Conservation (phyloP, 768 basidiomycete genomes). For the Mycena albidolilacea region DNA sequence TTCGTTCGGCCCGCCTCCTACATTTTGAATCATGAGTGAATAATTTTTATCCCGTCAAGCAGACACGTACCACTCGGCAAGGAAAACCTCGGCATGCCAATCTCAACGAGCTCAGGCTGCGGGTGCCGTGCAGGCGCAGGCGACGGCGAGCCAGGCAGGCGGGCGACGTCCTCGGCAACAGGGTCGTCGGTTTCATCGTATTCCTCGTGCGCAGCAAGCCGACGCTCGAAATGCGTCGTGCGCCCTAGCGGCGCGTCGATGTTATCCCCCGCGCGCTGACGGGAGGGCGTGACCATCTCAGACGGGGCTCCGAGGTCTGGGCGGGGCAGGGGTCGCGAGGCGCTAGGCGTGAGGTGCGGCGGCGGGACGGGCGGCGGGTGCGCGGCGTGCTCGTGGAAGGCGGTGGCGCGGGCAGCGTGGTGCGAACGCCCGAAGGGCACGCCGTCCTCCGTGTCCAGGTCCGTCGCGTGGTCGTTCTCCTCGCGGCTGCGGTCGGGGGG, state of each 20-base stretch:
- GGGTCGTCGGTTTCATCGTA: slow-evolving; percentile 47
- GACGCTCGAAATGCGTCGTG: slow-evolving; percentile 57
- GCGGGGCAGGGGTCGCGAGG: slow-evolving; percentile 27
- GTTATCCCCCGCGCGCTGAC: slow-evolving; percentile 3
- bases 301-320: slow-evolving; percentile 29
- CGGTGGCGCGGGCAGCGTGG: slow-evolving; percentile 68
- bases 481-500: neutral
- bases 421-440: slow-evolving; percentile 76
- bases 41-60: neutral
- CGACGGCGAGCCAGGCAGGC: slow-evolving; percentile 67
- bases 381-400: slow-evolving; percentile 53
- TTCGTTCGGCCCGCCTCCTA: neutral
- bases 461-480: slow-evolving; percentile 59
- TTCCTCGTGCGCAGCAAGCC: slow-evolving; percentile 42
- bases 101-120: slow-evolving; percentile 28
- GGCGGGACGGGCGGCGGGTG: slow-evolving; percentile 50
- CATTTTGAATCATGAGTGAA: neutral
- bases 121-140: slow-evolving; percentile 50
- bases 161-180: slow-evolving; percentile 49
- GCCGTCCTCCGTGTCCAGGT: slow-evolving; percentile 75
- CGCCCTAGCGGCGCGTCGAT: slow-evolving; percentile 50
- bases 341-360: slow-evolving; percentile 45
- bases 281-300: slow-evolving; percentile 42
- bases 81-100: slow-evolving; percentile 39
- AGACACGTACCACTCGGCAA: slow-evolving; percentile 40